Evolutionary conservation across 495 filamentous ascomycete species (phyloP).

Genomic region (Tuber microsphaerosporum): DNA sequence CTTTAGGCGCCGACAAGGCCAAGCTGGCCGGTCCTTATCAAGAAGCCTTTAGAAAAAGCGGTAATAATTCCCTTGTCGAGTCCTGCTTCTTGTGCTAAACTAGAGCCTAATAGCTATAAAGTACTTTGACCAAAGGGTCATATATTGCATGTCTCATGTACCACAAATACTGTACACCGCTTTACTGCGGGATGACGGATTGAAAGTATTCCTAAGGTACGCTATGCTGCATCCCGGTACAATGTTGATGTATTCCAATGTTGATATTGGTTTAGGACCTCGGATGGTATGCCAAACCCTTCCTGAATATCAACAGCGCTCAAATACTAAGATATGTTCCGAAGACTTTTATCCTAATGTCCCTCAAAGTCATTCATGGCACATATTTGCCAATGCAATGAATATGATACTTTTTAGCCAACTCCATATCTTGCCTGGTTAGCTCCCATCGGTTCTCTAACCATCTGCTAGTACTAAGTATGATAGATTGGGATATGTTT

Average conservation of each 20-base stretch:
- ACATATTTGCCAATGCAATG: conserved; percentile 87
- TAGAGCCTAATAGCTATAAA: conserved; percentile 45
- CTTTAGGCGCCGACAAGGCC: conserved; percentile 56
- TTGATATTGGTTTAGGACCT: conserved; percentile 18
- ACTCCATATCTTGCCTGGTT: conserved; percentile 52
- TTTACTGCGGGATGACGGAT: conserved; percentile 63
- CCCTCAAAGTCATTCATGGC: conserved; percentile 74
- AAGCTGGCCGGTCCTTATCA: conserved; percentile 65
- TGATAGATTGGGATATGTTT: conserved; percentile 93
- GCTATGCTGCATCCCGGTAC: background rate
- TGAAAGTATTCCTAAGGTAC: conserved; percentile 11
- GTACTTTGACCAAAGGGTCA: conserved; percentile 66
- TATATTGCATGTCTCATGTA: conserved; percentile 85
- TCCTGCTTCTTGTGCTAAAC: background rate
- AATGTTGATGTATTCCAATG: background rate
- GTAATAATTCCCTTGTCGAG: conserved; percentile 19
- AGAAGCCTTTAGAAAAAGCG: conserved; percentile 74
- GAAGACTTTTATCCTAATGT: conserved; percentile 85
- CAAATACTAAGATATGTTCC: conserved; percentile 47
- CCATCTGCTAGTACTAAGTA: background rate
- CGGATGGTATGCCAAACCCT: conserved; percentile 14
- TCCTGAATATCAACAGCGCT: background rate
- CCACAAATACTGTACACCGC: conserved; percentile 79
- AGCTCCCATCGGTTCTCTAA: background rate
- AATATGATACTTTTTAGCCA: conserved; percentile 72